A percentile compares a stretch with the other conserved stretches of the same genome.
Evolutionary conservation across 1,139 yeast genomes (phyloP).

Genomic region (Hanseniaspora sp.): DNA sequence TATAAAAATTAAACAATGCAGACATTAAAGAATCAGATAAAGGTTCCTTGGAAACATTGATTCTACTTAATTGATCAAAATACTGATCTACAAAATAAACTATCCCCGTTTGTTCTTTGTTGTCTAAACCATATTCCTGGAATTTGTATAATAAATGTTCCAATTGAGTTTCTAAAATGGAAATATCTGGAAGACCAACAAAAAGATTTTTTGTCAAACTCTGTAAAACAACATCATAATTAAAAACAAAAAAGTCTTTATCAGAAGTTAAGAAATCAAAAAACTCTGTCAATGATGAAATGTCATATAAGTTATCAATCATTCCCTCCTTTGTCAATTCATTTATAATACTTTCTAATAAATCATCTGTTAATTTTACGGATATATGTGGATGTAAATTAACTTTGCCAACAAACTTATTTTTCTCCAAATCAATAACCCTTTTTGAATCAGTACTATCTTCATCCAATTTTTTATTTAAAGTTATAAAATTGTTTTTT

Average conservation of each 20-base stretch:
- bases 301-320: constrained; percentile 3
- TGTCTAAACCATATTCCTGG: not conserved
- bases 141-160: not conserved
- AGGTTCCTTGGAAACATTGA: constrained; percentile 3
- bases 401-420: constrained; percentile 5
- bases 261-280: constrained; percentile 1
- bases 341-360: constrained; percentile 1
- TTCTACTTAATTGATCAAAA: not conserved
- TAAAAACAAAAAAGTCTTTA: constrained; percentile 7
- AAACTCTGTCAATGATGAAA: not conserved
- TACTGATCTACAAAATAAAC: not conserved
- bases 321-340: not conserved
- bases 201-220: not conserved
- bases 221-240: not conserved
- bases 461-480: not conserved
- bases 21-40: constrained; percentile 9
- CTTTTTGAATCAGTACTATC: not conserved
- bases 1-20: constrained; percentile 1
- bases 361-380: not conserved
- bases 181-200: constrained; percentile 6
- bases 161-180: constrained; percentile 1
- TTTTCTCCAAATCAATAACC: not conserved
- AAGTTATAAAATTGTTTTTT: constrained; percentile 1
- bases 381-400: constrained; percentile 1
- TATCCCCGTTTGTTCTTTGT: not conserved